phyloP scores from a whole-genome alignment of 2,329 filamentous ascomycete species.

The Fusarium chuoi region DNA sequence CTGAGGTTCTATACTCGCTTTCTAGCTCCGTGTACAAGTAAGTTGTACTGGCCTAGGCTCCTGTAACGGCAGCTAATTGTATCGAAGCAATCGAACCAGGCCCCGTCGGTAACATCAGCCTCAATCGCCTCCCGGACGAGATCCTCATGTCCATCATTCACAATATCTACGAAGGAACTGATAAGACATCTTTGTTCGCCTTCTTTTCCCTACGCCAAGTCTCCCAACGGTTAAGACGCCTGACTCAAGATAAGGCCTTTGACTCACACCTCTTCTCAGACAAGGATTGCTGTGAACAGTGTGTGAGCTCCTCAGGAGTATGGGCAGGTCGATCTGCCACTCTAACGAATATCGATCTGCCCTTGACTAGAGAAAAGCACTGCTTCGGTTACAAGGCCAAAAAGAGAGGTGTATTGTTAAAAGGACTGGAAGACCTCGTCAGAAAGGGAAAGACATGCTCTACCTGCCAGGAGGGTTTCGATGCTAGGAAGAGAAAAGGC shows the following conservation, averaged over 20 bases:
- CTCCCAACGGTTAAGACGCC: background rate
- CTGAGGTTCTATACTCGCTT: background rate
- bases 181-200: background rate
- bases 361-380: background rate
- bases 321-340: fast-evolving
- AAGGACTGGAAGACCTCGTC: background rate
- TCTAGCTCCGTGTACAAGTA: background rate
- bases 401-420: fast-evolving
- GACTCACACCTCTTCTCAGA: background rate
- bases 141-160: background rate
- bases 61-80: no score
- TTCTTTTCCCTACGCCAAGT: background rate
- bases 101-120: background rate
- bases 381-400: background rate
- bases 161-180: fast-evolving
- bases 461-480: background rate
- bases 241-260: background rate
- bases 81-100: background rate
- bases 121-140: background rate
- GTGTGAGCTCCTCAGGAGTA: fast-evolving
- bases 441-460: background rate
- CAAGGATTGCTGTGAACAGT: background rate
- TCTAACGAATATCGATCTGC: background rate
- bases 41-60: fast-evolving
- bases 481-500: no score